These are phyloP conservation scores for Chaetomium strumarium DNA, from an alignment of 2,329 filamentous ascomycete genomes.

Conservation along the genomic window DNA sequence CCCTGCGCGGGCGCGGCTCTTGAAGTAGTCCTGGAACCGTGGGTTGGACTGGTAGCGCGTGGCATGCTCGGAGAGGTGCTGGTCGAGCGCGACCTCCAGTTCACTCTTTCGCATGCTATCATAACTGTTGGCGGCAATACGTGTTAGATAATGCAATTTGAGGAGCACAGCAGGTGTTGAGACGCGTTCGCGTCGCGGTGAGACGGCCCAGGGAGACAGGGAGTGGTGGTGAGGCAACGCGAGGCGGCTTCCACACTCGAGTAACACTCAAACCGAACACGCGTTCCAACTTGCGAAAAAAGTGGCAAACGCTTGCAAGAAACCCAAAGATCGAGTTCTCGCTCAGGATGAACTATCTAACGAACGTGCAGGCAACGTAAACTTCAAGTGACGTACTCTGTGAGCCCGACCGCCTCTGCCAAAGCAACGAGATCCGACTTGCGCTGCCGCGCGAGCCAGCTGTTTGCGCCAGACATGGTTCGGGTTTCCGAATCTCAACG, in stretches of 20 bases:
- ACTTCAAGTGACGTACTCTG: conserved; percentile 54
- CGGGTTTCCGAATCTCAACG: background rate
- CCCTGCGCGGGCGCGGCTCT: conserved; percentile 52
- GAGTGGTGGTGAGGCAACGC: conserved; percentile 4
- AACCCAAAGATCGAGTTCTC: too few relatives aligned
- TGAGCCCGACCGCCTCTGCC: conserved; percentile 63
- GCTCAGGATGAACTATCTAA: too few relatives aligned
- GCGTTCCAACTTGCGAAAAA: too few relatives aligned
- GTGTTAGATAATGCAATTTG: conserved; percentile 5
- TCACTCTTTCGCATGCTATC: conserved; percentile 71
- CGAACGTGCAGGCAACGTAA: too few relatives aligned
- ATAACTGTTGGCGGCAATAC: conserved; percentile 44
- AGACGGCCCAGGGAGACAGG: background rate
- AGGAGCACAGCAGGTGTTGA: background rate
- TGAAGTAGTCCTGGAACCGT: conserved; percentile 70
- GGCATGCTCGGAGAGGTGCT: conserved; percentile 64
- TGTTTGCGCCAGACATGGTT: conserved; percentile 37
- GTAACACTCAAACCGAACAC: too few relatives aligned
- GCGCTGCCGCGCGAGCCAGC: conserved; percentile 75
- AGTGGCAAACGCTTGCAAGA: too few relatives aligned
- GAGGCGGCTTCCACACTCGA: background rate
- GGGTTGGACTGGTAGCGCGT: conserved; percentile 57
- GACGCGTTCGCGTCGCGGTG: conserved; percentile 6
- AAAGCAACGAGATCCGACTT: conserved; percentile 74
- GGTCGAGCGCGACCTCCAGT: conserved; percentile 68